These are phyloP conservation scores for Verbena officinalis DNA, from an alignment of 257 asterid species.

Conservation along the genomic window DNA sequence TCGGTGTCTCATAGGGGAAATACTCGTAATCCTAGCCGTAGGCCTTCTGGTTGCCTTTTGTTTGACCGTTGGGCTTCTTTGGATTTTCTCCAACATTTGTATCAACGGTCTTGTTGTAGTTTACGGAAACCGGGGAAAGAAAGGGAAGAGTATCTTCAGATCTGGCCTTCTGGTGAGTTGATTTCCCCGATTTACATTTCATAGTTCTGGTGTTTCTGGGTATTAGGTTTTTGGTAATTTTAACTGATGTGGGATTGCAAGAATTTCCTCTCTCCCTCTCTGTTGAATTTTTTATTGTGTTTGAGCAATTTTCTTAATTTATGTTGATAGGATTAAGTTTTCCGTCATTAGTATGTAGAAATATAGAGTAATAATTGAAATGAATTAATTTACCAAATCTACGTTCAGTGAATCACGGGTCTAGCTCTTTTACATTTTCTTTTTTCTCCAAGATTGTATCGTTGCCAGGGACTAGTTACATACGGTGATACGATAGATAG, in stretches of 20 bases:
- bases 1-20: background rate
- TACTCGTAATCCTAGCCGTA: constrained; percentile 39
- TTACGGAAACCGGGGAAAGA: constrained; percentile 25
- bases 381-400: constrained; percentile 23
- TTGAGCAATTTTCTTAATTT: constrained; percentile 2
- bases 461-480: constrained; percentile 11
- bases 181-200: constrained; percentile 17
- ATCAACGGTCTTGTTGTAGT: constrained; percentile 29
- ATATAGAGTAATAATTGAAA: constrained; percentile 16
- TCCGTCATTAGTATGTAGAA: constrained; percentile 3
- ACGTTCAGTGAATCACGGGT: constrained; percentile 32
- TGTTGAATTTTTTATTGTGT: background rate
- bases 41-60: constrained; percentile 31
- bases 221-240: background rate
- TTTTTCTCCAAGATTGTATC: constrained; percentile 4
- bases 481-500: background rate
- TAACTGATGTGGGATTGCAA: constrained; percentile 17
- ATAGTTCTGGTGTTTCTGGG: background rate
- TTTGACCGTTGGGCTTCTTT: constrained; percentile 45
- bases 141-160: constrained; percentile 44
- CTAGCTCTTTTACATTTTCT: constrained; percentile 10
- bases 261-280: background rate
- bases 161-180: constrained; percentile 73
- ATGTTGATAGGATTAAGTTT: constrained; percentile 24
- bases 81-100: constrained; percentile 36